Conservation (phyloP, 2,329 filamentous ascomycete species). For the Aspergillus vadensis region DNA sequence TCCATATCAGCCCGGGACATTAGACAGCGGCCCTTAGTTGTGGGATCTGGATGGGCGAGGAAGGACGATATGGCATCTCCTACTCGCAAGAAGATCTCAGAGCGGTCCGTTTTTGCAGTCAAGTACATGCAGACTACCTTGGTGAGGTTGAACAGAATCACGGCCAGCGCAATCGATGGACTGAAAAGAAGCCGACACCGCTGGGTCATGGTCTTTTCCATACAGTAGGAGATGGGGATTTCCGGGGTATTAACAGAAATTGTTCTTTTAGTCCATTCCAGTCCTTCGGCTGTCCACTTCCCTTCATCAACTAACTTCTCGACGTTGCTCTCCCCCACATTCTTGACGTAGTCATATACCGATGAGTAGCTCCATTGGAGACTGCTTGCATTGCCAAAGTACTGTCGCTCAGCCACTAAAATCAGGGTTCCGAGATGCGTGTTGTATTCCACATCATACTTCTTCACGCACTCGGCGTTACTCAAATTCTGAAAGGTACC, state of each 20-base stretch:
- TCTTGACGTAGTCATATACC: neutral
- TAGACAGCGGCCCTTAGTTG: constrained; percentile 2
- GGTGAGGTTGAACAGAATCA: constrained; percentile 8
- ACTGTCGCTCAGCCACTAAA: neutral
- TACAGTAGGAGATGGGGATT: constrained; percentile 4
- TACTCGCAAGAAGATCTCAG: constrained; percentile 20
- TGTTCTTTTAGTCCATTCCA: neutral
- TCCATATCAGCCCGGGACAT: constrained; percentile 1
- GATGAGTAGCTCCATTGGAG: neutral
- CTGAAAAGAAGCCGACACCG: constrained; percentile 13
- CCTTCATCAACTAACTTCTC: neutral
- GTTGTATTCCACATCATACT: constrained; percentile 10
- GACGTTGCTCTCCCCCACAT: neutral
- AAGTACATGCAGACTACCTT: constrained; percentile 15
- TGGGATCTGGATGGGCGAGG: constrained; percentile 13
- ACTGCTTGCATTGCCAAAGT: constrained; percentile 1
- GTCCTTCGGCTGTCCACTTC: neutral
- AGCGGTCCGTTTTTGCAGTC: neutral
- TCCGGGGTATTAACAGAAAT: neutral
- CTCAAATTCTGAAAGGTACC: constrained; percentile 7
- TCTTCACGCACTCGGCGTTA: constrained; percentile 1
- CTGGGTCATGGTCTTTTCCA: constrained; percentile 8
- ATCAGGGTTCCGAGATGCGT: constrained; percentile 6
- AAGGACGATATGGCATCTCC: constrained; percentile 31
- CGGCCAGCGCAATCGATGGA: constrained; percentile 8